Percentiles rank a stretch among this genome's conserved stretches.
Conservation (phyloP, 1,284 basidiomycete genomes). For the Pterulicium gracile region DNA sequence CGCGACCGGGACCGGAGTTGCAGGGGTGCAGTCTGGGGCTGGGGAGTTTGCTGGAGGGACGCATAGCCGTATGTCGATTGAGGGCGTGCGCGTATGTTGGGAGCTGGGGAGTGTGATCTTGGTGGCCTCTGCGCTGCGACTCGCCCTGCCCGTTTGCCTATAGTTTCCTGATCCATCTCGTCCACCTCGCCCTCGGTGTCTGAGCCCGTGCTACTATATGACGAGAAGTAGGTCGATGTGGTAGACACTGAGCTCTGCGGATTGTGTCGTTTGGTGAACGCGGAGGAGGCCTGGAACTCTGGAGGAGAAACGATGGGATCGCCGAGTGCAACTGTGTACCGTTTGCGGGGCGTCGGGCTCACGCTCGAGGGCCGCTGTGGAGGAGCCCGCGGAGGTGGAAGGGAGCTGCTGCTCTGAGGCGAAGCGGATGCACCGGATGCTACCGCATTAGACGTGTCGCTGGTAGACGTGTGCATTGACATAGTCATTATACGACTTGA, state of each 20-base stretch:
- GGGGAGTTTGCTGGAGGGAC: slow-evolving; percentile 19
- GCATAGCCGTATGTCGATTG: slow-evolving; percentile 41
- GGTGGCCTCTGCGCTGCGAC: slow-evolving; percentile 12
- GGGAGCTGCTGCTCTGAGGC: slow-evolving; percentile 4
- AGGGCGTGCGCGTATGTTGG: slow-evolving; percentile 26
- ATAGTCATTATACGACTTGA: slow-evolving; percentile 14
- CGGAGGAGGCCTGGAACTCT: slow-evolving; percentile 19
- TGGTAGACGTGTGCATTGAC: background rate
- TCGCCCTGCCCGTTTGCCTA: slow-evolving; percentile 40
- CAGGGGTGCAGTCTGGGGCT: slow-evolving; percentile 23
- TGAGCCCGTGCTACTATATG: slow-evolving; percentile 13
- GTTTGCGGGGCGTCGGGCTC: slow-evolving; percentile 66
- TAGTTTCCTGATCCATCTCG: slow-evolving; percentile 44
- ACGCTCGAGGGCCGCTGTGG: slow-evolving; percentile 35
- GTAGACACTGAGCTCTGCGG: slow-evolving; percentile 12
- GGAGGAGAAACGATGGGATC: slow-evolving; percentile 46
- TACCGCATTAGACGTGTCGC: slow-evolving; percentile 7
- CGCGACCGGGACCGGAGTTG: slow-evolving; percentile 37
- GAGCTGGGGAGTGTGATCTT: slow-evolving; percentile 16
- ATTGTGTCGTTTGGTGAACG: slow-evolving; percentile 7
- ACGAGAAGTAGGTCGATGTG: slow-evolving; percentile 26
- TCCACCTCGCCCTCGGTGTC: slow-evolving; percentile 19
- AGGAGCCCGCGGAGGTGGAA: slow-evolving; percentile 20
- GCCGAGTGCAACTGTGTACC: slow-evolving; percentile 75
- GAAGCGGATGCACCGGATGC: slow-evolving; percentile 7